Evolutionary conservation across 345 rosid genomes (phyloP), one percentile per base, ranked within the genome.

Genomic region (Eutrema japonicum): DNA sequence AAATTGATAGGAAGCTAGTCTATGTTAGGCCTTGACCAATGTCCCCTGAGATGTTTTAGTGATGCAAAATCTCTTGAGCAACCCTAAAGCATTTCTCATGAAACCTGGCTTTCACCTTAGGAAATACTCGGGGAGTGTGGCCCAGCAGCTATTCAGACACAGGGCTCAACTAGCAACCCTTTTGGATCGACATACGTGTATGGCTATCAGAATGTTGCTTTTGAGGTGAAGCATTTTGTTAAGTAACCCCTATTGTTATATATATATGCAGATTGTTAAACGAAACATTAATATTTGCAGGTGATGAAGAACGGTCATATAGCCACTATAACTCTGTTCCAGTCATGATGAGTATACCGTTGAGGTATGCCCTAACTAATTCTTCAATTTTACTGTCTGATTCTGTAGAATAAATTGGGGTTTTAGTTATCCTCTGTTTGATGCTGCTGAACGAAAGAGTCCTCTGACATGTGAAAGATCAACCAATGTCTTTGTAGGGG

Each of bases 81-180:
- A 45, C 43, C 60, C 16, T 13, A 6, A 36, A 11, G 6, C 35
- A 29, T 13, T 54, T 63, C 38, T 45, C 5, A 63, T 64, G 35
- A 64, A 48, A 32, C 45, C 55, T 10, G 37, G 43, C 36, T 29
- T 46, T 64, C 26, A 35, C 48, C 63, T 42, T 76, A 95, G 99
- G 98, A 86, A 75, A 85, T 90, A 77, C 96, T 95, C 32, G 99
- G 99, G 51, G 97, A 92, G 26, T 90, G 93, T 82, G 98, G 99
- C 14, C 92, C 91, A 75, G 97, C 99, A 35, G 99, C 98, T 49
- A 95, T 95, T 56, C 99, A 95, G 80, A 95, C 99, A 45, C 96
- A 90, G 76, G 98, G 99, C 29, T 95, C 97, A 77, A 72, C 85
- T 1, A 89, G 88, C 84, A 95, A 95, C 83, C 99, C 99, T 53